Conservation (phyloP, 148 eudicot species). For the Nyssa sinensis region DNA sequence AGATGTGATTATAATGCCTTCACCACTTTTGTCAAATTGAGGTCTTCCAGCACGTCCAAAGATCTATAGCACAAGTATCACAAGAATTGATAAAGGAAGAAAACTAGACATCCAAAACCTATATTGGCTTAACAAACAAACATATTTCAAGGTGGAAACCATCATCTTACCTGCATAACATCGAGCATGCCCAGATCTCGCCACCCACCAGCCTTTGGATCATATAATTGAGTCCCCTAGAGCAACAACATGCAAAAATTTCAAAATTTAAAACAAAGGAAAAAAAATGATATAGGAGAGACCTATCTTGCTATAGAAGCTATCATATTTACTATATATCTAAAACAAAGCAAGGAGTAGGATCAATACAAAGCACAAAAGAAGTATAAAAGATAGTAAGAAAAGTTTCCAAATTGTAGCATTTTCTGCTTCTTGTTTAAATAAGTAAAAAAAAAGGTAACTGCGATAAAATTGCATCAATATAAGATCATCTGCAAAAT, state of each 20-base stretch:
- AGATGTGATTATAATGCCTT: constrained; percentile 93
- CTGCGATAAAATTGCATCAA: too few relatives aligned
- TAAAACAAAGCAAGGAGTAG: constrained; percentile 4
- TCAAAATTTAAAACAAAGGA: background rate
- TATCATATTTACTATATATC: background rate
- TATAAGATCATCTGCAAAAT: too few relatives aligned
- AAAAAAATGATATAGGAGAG: background rate
- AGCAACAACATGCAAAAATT: constrained; percentile 13
- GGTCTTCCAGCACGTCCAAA: constrained; percentile 99
- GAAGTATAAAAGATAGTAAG: too few relatives aligned
- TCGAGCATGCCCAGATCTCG: constrained; percentile 99
- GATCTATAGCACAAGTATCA: constrained; percentile 46
- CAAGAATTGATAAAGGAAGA: constrained; percentile 1
- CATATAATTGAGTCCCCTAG: constrained; percentile 98
- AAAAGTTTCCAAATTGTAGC: too few relatives aligned
- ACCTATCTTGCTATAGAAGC: background rate
- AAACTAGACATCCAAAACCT: background rate
- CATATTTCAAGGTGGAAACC: background rate
- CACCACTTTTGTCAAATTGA: constrained; percentile 99
- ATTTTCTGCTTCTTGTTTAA: too few relatives aligned
- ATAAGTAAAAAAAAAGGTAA: too few relatives aligned
- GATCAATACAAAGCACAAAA: background rate
- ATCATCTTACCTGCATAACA: constrained; percentile 84
- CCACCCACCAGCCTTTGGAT: constrained; percentile 99
- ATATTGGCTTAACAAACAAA: constrained; percentile 7